phyloP scores from a whole-genome alignment of 1,139 yeast species.

The Casaregolazyma suthepensis region DNA sequence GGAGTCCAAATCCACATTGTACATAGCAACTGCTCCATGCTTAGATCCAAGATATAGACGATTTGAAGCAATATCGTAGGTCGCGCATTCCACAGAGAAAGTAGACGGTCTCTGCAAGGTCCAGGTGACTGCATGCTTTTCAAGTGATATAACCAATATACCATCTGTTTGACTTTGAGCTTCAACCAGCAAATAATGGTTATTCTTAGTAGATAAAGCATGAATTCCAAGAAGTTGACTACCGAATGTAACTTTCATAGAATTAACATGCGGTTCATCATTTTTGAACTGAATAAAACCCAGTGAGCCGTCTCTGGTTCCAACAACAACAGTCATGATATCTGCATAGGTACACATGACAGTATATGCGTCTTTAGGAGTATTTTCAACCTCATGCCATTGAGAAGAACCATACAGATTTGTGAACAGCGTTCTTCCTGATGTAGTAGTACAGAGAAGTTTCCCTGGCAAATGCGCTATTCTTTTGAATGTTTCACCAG shows the following conservation, averaged over 20 bases:
- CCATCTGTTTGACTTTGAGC: conserved; percentile 64
- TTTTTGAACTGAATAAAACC: conserved; percentile 36
- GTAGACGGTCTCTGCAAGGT: conserved; percentile 29
- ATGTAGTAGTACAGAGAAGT: conserved; percentile 54
- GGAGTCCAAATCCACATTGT: conserved; percentile 35
- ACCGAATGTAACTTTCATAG: conserved; percentile 17
- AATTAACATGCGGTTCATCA: conserved; percentile 14
- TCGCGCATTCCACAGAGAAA: conserved; percentile 56
- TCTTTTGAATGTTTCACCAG: conserved; percentile 58
- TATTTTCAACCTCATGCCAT: conserved; percentile 36
- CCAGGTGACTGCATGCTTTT: conserved; percentile 11
- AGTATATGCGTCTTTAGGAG: conserved; percentile 39
- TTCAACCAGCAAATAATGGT: conserved; percentile 44
- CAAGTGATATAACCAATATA: conserved; percentile 42
- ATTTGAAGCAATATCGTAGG: conserved; percentile 36
- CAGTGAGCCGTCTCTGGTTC: conserved; percentile 50
- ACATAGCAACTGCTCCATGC: conserved; percentile 58
- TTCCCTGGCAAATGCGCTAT: conserved; percentile 41
- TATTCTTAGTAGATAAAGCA: conserved; percentile 27
- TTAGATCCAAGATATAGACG: conserved; percentile 65
- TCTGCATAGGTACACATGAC: conserved; percentile 44
- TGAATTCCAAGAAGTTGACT: conserved; percentile 55
- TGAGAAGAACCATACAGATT: conserved; percentile 15
- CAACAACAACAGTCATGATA: conserved; percentile 41
- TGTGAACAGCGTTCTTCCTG: conserved; percentile 43